Evolutionary conservation across 148 eudicot genomes (phyloP).

Genomic region (Rhododendron ovatum): DNA sequence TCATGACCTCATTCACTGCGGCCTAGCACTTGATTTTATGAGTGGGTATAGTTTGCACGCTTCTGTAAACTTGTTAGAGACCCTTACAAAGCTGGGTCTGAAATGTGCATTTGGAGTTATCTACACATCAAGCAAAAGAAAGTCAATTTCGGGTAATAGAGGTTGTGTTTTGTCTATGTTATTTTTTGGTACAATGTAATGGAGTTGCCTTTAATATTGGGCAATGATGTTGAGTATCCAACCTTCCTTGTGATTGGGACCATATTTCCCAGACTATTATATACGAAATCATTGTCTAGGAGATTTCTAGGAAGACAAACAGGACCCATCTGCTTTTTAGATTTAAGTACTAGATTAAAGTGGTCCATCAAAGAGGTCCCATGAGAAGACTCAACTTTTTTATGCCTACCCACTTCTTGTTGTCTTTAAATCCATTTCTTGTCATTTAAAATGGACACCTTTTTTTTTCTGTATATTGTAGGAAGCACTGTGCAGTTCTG

Average conservation of each 20-base stretch:
- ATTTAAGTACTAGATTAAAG: not conserved
- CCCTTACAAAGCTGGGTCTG: not conserved
- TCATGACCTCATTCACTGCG: not conserved
- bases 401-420: not conserved
- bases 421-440: not conserved
- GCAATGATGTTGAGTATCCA: not conserved
- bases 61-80: not conserved
- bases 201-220: not conserved
- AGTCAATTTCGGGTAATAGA: not conserved
- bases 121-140: not conserved
- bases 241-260: not conserved
- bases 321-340: not conserved
- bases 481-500: not conserved
- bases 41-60: not conserved
- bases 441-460: no score
- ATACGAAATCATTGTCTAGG: constrained; percentile 12
- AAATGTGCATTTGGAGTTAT: not conserved
- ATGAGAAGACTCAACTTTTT: not conserved
- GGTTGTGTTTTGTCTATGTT: not conserved
- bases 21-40: not conserved
- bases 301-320: not conserved
- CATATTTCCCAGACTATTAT: not conserved
- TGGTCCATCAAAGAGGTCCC: not conserved
- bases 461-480: not conserved
- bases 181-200: not conserved